Conservation (phyloP, 2,329 filamentous ascomycete species). For the Fusarium sp. region DNA sequence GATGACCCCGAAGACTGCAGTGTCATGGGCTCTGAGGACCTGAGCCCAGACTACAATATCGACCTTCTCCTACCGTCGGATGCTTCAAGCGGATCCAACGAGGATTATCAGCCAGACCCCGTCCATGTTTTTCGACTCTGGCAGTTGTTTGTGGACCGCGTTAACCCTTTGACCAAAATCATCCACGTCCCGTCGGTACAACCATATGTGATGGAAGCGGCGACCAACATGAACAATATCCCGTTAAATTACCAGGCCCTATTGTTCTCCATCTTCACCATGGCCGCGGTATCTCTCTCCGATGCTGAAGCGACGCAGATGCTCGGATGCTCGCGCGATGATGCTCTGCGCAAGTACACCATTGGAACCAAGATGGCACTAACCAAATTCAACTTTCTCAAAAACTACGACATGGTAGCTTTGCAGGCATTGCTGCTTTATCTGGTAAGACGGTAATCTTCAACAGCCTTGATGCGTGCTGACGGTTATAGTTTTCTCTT, state of each 20-base stretch:
- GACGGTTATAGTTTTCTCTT: conserved; percentile 60
- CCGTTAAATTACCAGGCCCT: conserved; percentile 71
- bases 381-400: conserved; percentile 67
- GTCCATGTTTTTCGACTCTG: conserved; percentile 78
- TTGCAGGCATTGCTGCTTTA: conserved; percentile 71
- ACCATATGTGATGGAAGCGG: conserved; percentile 72
- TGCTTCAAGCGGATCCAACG: conserved; percentile 53
- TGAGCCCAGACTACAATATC: conserved; percentile 65
- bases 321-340: conserved; percentile 62
- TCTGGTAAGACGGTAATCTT: conserved; percentile 54
- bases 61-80: conserved; percentile 62
- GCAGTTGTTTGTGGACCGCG: conserved; percentile 79
- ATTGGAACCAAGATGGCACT: conserved; percentile 64
- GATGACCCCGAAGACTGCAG: conserved; percentile 62
- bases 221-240: conserved; percentile 65
- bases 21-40: conserved; percentile 61
- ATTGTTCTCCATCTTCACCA: conserved; percentile 74
- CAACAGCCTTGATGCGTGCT: conserved; percentile 9
- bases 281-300: conserved; percentile 67
- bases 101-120: conserved; percentile 72
- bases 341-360: conserved; percentile 64
- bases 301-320: conserved; percentile 67
- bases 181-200: conserved; percentile 80
- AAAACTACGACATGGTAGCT: conserved; percentile 67
- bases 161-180: conserved; percentile 79